These are phyloP conservation scores for Hanseniaspora mollemarum DNA, from an alignment of 805 yeast species.

Conservation along the genomic window DNA sequence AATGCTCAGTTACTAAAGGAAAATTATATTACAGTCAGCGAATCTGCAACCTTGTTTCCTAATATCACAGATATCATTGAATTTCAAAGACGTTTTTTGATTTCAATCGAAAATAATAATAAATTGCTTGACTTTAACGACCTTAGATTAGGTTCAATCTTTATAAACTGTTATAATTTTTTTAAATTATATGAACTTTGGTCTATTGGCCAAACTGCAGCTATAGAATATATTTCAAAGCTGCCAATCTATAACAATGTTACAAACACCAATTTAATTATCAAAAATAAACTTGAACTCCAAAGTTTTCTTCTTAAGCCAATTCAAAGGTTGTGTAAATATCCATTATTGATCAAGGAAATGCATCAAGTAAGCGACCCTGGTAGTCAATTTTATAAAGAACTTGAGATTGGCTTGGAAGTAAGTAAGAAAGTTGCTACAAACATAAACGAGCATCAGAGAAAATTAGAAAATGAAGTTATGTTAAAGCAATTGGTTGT, in stretches of 20 bases:
- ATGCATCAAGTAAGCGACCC: conserved; percentile 53
- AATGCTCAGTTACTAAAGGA: conserved; percentile 54
- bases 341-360: conserved; percentile 73
- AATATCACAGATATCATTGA: conserved; percentile 73
- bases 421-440: conserved; percentile 76
- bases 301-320: conserved; percentile 88
- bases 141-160: conserved; percentile 82
- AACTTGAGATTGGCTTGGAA: conserved; percentile 56
- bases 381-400: conserved; percentile 46
- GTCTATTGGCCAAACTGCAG: conserved; percentile 82
- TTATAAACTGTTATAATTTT: conserved; percentile 72
- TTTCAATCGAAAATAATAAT: conserved; percentile 82
- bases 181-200: conserved; percentile 87
- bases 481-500: conserved; percentile 49
- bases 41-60: conserved; percentile 72
- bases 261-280: conserved; percentile 39
- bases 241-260: conserved; percentile 28
- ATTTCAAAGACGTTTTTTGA: conserved; percentile 78
- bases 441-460: conserved; percentile 84
- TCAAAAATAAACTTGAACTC: conserved; percentile 78
- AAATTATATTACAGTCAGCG: conserved; percentile 65
- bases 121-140: conserved; percentile 50
- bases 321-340: conserved; percentile 89
- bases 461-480: conserved; percentile 77
- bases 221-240: conserved; percentile 60